These are phyloP conservation scores for Colletotrichum gloeosporioides DNA, from an alignment of 2,329 filamentous ascomycete species.

Conservation along the genomic window DNA sequence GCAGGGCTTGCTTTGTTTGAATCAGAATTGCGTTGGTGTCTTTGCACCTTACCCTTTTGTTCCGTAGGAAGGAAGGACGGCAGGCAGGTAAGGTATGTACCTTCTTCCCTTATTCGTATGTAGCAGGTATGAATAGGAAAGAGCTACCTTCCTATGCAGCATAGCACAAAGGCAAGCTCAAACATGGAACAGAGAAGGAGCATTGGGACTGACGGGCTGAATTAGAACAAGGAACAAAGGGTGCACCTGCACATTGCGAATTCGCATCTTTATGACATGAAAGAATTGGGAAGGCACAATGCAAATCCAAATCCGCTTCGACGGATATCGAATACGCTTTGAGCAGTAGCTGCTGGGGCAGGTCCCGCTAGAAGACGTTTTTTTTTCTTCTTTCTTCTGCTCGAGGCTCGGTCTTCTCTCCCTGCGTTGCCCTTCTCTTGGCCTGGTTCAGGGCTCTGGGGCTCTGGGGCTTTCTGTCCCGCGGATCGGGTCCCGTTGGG, in stretches of 20 bases:
- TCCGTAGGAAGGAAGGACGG: not conserved
- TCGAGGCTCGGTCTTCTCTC: not conserved
- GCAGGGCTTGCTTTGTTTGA: not conserved
- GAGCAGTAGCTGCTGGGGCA: not conserved
- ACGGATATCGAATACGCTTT: not conserved
- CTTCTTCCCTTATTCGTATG: not conserved
- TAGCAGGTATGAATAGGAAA: not conserved
- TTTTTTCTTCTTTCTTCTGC: not conserved
- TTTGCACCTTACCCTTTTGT: not conserved
- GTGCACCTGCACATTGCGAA: not conserved
- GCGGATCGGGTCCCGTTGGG: not conserved
- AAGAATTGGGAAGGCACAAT: not conserved
- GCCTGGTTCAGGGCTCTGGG: not conserved
- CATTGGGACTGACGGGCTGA: not conserved
- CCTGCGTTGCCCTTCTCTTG: not conserved
- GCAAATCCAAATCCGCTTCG: not conserved
- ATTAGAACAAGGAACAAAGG: not conserved
- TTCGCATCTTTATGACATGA: not conserved
- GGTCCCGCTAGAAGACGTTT: not conserved
- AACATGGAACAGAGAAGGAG: not conserved
- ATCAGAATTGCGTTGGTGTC: not conserved
- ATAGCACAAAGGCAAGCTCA: not conserved
- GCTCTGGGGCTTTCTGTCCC: not conserved
- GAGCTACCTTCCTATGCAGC: not conserved
- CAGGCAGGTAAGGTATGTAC: not conserved